A percentile compares a stretch with the other conserved stretches of the same genome.
phyloP scores from a whole-genome alignment of 345 rosid species.

The Syzygium aqueum region DNA sequence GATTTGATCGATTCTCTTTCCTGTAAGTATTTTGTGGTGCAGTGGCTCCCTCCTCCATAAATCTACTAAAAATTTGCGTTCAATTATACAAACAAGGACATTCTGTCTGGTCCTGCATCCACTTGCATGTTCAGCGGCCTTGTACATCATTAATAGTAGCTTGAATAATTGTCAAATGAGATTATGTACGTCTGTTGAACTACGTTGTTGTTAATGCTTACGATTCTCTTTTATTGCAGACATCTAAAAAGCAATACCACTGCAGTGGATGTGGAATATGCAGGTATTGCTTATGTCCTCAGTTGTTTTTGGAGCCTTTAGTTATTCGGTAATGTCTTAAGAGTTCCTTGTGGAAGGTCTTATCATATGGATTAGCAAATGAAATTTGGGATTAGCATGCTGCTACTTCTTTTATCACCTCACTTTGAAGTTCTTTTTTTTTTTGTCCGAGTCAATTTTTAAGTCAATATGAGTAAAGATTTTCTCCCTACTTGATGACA shows the following conservation, averaged over 20 bases:
- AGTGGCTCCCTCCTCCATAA: not conserved
- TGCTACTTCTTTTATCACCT: not conserved
- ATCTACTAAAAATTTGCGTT: not conserved
- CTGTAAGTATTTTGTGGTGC: not conserved
- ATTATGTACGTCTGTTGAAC: not conserved
- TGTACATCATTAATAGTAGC: not conserved
- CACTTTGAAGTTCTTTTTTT: not conserved
- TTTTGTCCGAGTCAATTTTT: not conserved
- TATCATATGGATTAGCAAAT: not conserved
- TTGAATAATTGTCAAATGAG: not conserved
- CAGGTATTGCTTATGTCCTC: constrained; percentile 19
- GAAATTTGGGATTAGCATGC: not conserved
- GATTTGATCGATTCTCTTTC: not conserved
- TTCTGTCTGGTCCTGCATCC: not conserved
- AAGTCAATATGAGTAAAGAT: not conserved
- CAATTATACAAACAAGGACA: not conserved
- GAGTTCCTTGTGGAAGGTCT: not conserved
- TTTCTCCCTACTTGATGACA: not conserved
- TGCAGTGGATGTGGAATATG: constrained; percentile 61
- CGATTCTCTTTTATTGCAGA: constrained; percentile 32
- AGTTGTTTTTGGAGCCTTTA: not conserved
- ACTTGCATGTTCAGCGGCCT: not conserved
- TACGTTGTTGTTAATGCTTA: not conserved
- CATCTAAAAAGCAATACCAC: constrained; percentile 53
- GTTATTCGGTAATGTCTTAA: not conserved